phyloP scores from a whole-genome alignment of 495 filamentous ascomycete genomes.

The Daldinia concentrica region DNA sequence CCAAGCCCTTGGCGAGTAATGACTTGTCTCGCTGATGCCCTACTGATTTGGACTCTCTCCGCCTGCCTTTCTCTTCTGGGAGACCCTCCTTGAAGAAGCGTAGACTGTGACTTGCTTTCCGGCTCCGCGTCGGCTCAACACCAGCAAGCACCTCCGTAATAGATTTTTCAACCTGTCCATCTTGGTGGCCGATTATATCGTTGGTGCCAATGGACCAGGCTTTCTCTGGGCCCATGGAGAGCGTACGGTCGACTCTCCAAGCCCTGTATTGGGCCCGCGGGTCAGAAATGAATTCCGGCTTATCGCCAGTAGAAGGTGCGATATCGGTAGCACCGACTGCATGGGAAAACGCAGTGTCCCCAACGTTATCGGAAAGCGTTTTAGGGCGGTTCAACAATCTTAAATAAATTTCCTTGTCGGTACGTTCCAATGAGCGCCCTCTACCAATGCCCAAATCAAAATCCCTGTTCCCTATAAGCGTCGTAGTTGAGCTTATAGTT shows the following conservation, averaged over 20 bases:
- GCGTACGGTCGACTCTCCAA: constrained; percentile 55
- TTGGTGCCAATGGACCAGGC: constrained; percentile 64
- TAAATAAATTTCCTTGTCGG: constrained; percentile 54
- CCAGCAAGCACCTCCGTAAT: constrained; percentile 83
- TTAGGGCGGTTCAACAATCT: constrained; percentile 34
- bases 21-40: constrained; percentile 47
- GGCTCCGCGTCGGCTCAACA: constrained; percentile 82
- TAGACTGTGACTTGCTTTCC: constrained; percentile 92
- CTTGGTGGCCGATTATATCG: constrained; percentile 50
- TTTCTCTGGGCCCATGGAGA: constrained; percentile 59
- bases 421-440: constrained; percentile 53
- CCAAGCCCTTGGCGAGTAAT: constrained; percentile 36
- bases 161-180: constrained; percentile 76
- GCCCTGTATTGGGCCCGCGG: constrained; percentile 50
- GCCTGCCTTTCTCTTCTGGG: constrained; percentile 62
- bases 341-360: constrained; percentile 48
- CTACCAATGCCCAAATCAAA: constrained; percentile 45
- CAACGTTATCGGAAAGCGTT: constrained; percentile 44
- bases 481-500: constrained; percentile 44
- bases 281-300: constrained; percentile 44
- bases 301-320: constrained; percentile 21
- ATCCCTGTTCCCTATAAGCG: constrained; percentile 51
- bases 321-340: constrained; percentile 20
- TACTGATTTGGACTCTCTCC: constrained; percentile 49
- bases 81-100: constrained; percentile 93